Conservation (phyloP, 805 yeast genomes). For the Suhomyces prunicola region DNA sequence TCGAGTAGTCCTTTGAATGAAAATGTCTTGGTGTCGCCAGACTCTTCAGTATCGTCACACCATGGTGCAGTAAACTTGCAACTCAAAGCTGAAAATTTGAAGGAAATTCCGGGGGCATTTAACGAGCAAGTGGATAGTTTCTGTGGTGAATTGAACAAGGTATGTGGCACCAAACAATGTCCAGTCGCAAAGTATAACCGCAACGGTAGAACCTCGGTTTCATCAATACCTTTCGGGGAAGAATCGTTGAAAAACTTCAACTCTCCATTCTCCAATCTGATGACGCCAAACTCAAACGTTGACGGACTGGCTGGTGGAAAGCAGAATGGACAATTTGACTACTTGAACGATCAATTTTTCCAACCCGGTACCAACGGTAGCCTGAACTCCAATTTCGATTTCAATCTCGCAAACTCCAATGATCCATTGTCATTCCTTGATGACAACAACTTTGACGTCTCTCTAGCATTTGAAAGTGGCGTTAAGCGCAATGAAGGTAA, state of each 20-base stretch:
- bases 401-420: slow-evolving; percentile 8
- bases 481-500: neutral
- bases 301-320: slow-evolving; percentile 16
- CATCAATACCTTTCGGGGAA: neutral
- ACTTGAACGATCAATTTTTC: slow-evolving; percentile 16
- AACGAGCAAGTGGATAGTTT: slow-evolving; percentile 73
- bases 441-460: slow-evolving; percentile 51
- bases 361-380: slow-evolving; percentile 1
- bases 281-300: slow-evolving; percentile 17
- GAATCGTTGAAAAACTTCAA: slow-evolving; percentile 7
- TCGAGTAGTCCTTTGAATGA: slow-evolving; percentile 39
- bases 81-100: neutral
- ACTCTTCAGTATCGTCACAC: slow-evolving; percentile 18
- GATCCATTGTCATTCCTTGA: slow-evolving; percentile 49
- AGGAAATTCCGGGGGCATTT: slow-evolving; percentile 30
- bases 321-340: slow-evolving; percentile 11
- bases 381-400: slow-evolving; percentile 1
- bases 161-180: slow-evolving; percentile 72
- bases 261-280: slow-evolving; percentile 21
- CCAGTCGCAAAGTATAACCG: slow-evolving; percentile 57
- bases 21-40: slow-evolving; percentile 32
- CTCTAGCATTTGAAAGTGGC: slow-evolving; percentile 44
- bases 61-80: slow-evolving; percentile 4
- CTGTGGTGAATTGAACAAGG: slow-evolving; percentile 72
- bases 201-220: slow-evolving; percentile 3